Percentiles rank a stretch among this genome's conserved stretches.
Evolutionary conservation across 371 early-diverging fungal species (phyloP).

Genomic region (Mortierella sp.): DNA sequence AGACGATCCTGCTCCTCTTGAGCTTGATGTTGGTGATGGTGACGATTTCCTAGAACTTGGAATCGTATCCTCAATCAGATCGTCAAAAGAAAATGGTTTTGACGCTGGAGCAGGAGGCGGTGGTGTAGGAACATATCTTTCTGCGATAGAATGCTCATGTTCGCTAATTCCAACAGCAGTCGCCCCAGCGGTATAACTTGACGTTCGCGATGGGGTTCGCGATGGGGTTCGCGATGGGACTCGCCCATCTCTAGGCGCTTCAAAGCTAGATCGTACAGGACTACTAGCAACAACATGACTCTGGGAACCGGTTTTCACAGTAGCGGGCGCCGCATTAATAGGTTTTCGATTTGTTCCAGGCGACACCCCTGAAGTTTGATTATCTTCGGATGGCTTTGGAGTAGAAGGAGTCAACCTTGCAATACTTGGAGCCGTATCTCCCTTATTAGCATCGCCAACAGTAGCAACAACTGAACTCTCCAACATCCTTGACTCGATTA

Average conservation of each 20-base stretch:
- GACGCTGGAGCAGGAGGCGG: slow-evolving; percentile 18
- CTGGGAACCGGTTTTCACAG: neutral
- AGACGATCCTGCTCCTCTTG: slow-evolving; percentile 7
- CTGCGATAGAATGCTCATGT: slow-evolving; percentile 10
- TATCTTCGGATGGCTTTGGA: neutral
- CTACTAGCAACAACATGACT: too few relatives aligned
- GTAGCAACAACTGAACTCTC: slow-evolving; percentile 1
- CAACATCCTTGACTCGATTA: slow-evolving; percentile 55
- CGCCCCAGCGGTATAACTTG: slow-evolving; percentile 10
- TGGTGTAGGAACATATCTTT: slow-evolving; percentile 21
- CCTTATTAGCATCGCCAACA: neutral
- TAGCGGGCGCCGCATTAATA: slow-evolving; percentile 5
- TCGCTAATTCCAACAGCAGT: neutral
- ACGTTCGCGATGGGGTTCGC: slow-evolving; percentile 15
- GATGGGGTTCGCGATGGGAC: slow-evolving; percentile 11
- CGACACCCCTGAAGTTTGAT: neutral
- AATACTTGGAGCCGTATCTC: neutral
- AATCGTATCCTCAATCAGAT: slow-evolving; percentile 33
- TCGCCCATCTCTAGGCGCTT: slow-evolving; percentile 15
- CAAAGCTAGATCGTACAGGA: slow-evolving; percentile 17
- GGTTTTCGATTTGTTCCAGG: slow-evolving; percentile 14
- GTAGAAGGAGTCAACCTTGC: neutral
- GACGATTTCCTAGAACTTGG: slow-evolving; percentile 2
- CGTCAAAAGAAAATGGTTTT: slow-evolving; percentile 56
- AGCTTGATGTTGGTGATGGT: slow-evolving; percentile 1